phyloP scores from a whole-genome alignment of 441 rosid species.

The Corymbia citriodora region DNA sequence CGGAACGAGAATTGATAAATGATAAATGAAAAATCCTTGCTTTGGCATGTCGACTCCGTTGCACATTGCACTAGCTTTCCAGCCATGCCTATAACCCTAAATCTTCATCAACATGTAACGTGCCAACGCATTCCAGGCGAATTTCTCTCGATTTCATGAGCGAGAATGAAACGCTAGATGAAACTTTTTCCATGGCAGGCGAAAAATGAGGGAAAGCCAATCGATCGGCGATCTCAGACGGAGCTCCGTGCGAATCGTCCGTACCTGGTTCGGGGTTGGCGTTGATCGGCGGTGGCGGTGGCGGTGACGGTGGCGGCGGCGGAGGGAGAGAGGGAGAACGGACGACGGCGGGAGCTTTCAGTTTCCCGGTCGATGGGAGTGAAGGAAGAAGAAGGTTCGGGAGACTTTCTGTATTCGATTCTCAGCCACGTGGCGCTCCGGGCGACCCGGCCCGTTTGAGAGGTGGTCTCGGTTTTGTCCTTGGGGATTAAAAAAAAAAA shows the following conservation, averaged over 20 bases:
- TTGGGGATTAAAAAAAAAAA: background rate
- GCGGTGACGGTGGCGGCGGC: background rate
- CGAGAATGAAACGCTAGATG: background rate
- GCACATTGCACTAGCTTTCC: background rate
- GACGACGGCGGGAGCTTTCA: background rate
- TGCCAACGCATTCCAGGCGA: background rate
- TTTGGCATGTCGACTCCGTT: rapidly evolving
- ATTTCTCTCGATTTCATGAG: background rate
- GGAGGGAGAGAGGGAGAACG: background rate
- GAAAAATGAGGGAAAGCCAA: background rate
- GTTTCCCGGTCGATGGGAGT: background rate
- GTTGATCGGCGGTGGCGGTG: background rate
- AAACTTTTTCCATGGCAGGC: background rate
- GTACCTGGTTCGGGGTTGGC: background rate
- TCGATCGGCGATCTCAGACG: background rate
- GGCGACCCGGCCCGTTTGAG: background rate
- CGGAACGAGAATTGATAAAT: background rate
- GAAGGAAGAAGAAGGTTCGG: background rate
- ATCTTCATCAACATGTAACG: background rate
- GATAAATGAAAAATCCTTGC: background rate
- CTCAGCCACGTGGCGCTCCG: background rate
- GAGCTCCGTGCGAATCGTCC: background rate
- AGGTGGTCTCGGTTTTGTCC: background rate
- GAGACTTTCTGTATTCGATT: background rate
- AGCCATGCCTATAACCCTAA: background rate